phyloP scores from a whole-genome alignment of 2,329 filamentous ascomycete species.

The Hymenoscyphus occultus region DNA sequence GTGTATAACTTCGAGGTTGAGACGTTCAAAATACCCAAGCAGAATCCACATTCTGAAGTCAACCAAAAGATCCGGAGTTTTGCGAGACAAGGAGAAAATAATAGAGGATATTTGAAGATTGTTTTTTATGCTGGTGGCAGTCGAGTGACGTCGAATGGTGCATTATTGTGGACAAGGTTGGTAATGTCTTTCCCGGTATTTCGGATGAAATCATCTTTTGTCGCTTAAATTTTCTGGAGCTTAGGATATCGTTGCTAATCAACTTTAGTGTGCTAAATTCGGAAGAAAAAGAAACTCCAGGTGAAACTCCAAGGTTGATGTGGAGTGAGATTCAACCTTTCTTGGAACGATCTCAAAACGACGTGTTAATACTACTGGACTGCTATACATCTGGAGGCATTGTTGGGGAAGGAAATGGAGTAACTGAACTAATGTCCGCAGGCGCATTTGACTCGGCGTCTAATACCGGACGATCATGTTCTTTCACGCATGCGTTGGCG shows the following conservation, averaged over 20 bases:
- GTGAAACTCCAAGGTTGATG: constrained; percentile 1
- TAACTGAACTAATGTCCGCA: constrained; percentile 10
- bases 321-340: constrained; percentile 14
- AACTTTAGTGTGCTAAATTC: neutral
- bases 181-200: neutral
- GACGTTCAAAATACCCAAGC: constrained; percentile 8
- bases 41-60: constrained; percentile 9
- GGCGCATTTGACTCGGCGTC: neutral
- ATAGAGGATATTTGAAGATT: constrained; percentile 12
- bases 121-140: constrained; percentile 16
- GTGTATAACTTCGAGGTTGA: constrained; percentile 16
- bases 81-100: constrained; percentile 5
- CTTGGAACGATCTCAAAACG: constrained; percentile 12
- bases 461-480: constrained; percentile 11
- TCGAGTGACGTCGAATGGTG: neutral
- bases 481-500: constrained; percentile 11
- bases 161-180: constrained; percentile 8
- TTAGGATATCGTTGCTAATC: neutral
- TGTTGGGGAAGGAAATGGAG: constrained; percentile 8
- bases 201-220: neutral
- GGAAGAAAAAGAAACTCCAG: neutral
- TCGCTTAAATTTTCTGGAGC: neutral
- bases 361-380: constrained; percentile 17
- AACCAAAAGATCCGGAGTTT: constrained; percentile 12
- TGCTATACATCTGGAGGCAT: constrained; percentile 7